Percentiles rank a stretch among this genome's conserved stretches.
Conservation (phyloP, 345 rosid species). For the Citrus inodora region DNA sequence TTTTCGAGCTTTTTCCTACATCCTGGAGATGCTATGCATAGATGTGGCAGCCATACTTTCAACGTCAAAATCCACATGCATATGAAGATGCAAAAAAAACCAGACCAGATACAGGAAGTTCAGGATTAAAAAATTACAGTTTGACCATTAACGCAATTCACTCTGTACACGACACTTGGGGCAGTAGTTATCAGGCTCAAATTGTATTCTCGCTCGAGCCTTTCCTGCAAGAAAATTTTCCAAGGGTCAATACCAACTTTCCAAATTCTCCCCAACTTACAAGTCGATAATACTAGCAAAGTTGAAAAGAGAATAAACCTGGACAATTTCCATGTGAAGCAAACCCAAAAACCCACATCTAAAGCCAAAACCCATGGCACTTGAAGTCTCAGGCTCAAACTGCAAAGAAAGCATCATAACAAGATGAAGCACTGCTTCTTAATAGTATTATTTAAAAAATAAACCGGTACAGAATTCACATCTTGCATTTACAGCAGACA, state of each 20-base stretch:
- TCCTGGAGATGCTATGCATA: constrained; percentile 1
- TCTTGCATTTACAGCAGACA: not conserved
- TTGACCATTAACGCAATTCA: constrained; percentile 68
- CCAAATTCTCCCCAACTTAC: constrained; percentile 4
- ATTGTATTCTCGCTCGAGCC: constrained; percentile 97
- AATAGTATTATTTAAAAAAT: constrained; percentile 7
- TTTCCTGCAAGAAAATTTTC: constrained; percentile 60
- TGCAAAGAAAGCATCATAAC: constrained; percentile 34
- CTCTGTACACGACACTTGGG: constrained; percentile 96
- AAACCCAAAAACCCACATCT: constrained; percentile 99
- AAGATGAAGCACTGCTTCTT: constrained; percentile 2
- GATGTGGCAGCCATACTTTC: not conserved
- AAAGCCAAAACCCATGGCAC: constrained; percentile 99
- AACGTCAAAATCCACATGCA: not conserved
- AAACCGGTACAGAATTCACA: not conserved
- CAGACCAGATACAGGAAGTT: not conserved
- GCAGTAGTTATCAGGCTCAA: constrained; percentile 97
- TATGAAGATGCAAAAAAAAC: not conserved
- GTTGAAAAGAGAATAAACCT: constrained; percentile 45
- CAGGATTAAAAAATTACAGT: constrained; percentile 59
- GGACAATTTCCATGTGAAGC: constrained; percentile 99
- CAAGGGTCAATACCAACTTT: not conserved
- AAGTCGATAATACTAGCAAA: not conserved
- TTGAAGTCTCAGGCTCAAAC: constrained; percentile 98
- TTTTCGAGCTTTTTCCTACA: constrained; percentile 3